phyloP scores from a whole-genome alignment of 139 green algal genomes.

The Micractinium sp. region DNA sequence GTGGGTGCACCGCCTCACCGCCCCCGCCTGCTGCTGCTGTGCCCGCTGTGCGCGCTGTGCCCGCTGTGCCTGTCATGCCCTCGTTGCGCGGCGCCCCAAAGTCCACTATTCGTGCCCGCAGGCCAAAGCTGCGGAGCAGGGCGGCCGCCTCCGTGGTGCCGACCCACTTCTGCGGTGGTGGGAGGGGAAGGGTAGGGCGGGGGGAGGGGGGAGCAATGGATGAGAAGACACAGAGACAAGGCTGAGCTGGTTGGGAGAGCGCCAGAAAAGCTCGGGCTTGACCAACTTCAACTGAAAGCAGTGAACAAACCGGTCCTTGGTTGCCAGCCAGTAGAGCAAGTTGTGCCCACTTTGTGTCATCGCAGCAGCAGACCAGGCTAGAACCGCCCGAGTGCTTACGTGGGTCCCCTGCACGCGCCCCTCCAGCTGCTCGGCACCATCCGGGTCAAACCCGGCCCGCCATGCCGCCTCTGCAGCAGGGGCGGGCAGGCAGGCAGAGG shows the following conservation, averaged over 20 bases:
- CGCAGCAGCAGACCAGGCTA: neutral
- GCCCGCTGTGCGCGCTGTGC: neutral
- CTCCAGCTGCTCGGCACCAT: slow-evolving; percentile 64
- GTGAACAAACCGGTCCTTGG: neutral
- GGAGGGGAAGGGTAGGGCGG: neutral
- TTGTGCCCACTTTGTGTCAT: no score
- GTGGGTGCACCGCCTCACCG: neutral
- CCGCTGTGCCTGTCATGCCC: neutral
- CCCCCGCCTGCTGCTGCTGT: neutral
- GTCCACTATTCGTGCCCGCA: slow-evolving; percentile 77
- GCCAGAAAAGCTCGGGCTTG: neutral
- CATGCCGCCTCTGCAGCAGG: slow-evolving; percentile 51
- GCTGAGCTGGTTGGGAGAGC: neutral
- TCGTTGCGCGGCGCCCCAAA: slow-evolving; percentile 53
- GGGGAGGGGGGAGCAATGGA: no score
- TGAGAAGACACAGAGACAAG: neutral
- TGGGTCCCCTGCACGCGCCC: slow-evolving; percentile 53
- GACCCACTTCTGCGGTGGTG: slow-evolving; percentile 23
- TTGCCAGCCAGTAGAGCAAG: neutral
- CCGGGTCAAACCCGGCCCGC: slow-evolving; percentile 61
- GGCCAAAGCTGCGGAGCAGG: slow-evolving; percentile 78
- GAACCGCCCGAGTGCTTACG: neutral
- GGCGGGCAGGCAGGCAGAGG: neutral
- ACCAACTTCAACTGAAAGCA: neutral
- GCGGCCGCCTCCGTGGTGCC: slow-evolving; percentile 67